Percentiles rank a stretch among this genome's conserved stretches.
These are phyloP conservation scores for Trifolium repens DNA, from an alignment of 306 rosid species.

Conservation along the genomic window DNA sequence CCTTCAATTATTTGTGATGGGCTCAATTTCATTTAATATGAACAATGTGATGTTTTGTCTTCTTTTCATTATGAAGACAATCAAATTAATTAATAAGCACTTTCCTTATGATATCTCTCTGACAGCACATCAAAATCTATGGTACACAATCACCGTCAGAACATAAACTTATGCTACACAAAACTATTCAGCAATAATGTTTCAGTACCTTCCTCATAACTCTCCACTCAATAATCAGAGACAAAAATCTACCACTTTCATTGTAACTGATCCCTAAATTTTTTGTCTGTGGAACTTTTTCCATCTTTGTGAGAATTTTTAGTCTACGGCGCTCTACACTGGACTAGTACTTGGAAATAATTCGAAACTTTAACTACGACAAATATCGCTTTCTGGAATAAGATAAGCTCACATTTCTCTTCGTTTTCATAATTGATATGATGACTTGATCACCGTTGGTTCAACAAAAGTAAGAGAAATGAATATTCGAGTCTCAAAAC, in stretches of 20 bases:
- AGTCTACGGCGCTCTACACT: no score
- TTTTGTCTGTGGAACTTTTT: not conserved
- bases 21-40: conserved; percentile 38
- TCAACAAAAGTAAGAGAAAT: not conserved
- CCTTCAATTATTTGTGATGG: conserved; percentile 42
- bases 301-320: no score
- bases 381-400: no score
- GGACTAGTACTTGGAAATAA: no score
- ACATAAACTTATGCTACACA: conserved; percentile 22
- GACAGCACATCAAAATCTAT: conserved; percentile 37
- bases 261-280: not conserved
- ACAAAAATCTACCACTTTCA: conserved; percentile 16
- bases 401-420: no score
- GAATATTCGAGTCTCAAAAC: not conserved
- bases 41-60: conserved; percentile 38
- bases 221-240: not conserved
- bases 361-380: no score
- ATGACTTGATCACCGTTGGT: conserved; percentile 16
- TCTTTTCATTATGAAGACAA: conserved; percentile 33
- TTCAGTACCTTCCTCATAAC: conserved; percentile 24
- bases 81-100: conserved; percentile 38
- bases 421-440: no score
- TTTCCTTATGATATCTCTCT: conserved; percentile 38
- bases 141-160: conserved; percentile 37
- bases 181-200: conserved; percentile 37